Conservation (phyloP, 225 moss, liverwort and hornwort species). For the Sphagnum contortum region DNA sequence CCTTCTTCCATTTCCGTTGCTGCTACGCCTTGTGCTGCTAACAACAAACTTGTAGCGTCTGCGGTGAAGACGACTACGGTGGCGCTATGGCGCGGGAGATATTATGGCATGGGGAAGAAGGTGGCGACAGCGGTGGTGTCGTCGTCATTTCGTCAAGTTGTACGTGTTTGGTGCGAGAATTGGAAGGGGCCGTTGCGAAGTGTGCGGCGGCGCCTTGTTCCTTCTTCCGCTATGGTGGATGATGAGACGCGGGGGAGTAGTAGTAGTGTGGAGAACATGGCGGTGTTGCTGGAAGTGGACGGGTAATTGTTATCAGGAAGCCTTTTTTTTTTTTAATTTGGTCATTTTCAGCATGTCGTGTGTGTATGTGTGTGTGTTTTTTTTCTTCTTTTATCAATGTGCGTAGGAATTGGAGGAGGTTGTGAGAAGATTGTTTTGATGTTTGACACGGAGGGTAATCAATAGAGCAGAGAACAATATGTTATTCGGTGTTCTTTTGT, state of each 20-base stretch:
- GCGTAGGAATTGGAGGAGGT: constrained; percentile 1
- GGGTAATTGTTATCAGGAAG: constrained; percentile 29
- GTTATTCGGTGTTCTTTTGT: constrained; percentile 8
- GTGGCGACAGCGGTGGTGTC: too few relatives aligned
- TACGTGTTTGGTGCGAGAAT: too few relatives aligned
- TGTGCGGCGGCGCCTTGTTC: neutral
- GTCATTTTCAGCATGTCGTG: neutral
- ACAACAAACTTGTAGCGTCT: too few relatives aligned
- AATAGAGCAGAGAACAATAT: constrained; percentile 1
- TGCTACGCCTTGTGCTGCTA: too few relatives aligned
- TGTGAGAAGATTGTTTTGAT: constrained; percentile 13
- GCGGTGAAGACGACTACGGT: too few relatives aligned
- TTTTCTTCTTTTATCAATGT: neutral
- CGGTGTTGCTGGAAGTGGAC: constrained; percentile 77
- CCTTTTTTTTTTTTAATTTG: constrained; percentile 2
- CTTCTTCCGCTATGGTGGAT: neutral
- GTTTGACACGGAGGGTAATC: constrained; percentile 11
- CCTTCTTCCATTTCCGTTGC: too few relatives aligned
- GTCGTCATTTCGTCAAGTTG: too few relatives aligned
- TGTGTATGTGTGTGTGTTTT: too few relatives aligned
- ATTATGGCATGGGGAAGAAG: too few relatives aligned
- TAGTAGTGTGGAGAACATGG: constrained; percentile 20
- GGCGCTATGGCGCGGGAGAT: too few relatives aligned
- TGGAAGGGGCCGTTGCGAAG: too few relatives aligned
- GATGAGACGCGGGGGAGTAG: neutral